These are phyloP conservation scores for Candolleomyces eurysporus DNA, from an alignment of 768 basidiomycete genomes.

Conservation along the genomic window DNA sequence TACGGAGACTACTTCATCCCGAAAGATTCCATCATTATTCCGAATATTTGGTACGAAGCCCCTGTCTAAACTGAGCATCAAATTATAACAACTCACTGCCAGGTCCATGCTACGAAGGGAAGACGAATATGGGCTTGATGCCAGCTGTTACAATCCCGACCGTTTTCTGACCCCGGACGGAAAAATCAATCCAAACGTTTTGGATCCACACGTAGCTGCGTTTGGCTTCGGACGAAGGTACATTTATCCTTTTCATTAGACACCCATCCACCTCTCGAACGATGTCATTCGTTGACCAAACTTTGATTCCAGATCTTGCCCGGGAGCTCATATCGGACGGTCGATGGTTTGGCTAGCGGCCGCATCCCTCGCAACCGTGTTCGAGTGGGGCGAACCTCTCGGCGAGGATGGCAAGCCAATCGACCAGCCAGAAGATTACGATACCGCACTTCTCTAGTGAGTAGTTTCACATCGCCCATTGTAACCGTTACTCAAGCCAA, in stretches of 20 bases:
- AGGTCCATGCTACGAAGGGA: conserved; percentile 42
- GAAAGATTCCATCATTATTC: neutral
- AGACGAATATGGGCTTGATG: conserved; percentile 33
- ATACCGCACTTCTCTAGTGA: neutral
- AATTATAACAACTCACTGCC: neutral
- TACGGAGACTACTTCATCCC: conserved; percentile 1
- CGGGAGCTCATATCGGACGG: conserved; percentile 1
- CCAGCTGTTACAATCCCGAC: conserved; percentile 33
- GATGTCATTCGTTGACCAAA: neutral
- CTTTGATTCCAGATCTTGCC: neutral
- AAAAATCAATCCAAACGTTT: conserved; percentile 13
- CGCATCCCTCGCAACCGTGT: conserved; percentile 7
- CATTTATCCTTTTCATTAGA: neutral
- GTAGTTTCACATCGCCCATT: neutral
- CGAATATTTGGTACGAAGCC: neutral
- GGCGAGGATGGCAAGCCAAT: conserved; percentile 3
- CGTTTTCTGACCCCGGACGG: conserved; percentile 26
- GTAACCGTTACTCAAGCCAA: neutral
- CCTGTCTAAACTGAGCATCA: too few species aligned
- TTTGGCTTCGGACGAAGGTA: conserved; percentile 29
- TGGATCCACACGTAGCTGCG: conserved; percentile 15
- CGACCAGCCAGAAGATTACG: neutral
- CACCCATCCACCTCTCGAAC: neutral
- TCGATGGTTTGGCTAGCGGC: conserved; percentile 4
- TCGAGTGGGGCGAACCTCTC: conserved; percentile 5